Base-by-base conservation (phyloP, 129 eudicot species). In the Kitagawia praeruptora region DNA sequence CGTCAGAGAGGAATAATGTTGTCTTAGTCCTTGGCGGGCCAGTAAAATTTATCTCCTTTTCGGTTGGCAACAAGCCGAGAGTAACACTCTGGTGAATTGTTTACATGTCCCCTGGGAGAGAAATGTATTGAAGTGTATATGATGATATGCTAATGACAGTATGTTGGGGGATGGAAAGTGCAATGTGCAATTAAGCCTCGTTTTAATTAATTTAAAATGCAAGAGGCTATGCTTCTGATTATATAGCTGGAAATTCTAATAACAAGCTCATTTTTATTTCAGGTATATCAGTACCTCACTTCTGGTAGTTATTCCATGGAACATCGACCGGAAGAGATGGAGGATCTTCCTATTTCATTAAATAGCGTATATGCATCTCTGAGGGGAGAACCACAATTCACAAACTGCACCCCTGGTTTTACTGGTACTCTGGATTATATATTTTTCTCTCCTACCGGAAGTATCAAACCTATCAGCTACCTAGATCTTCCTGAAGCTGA, bases 391-490 rank as follows among this genome's bases (percentile, higher is more conserved):
- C 97, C 98, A 4, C 75, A 75, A 75, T 95, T 92, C 78, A 95
- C 98, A 61, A 95, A 95, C 82, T 92, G 80, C 86, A 95, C 98
- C 37, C 98, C 98, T 69, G 97, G 91, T 51, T 95, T 95, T 76
- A 92, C 98, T 7, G 94, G 88, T 46, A 95, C 98, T 15, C 91
- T 95, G 16, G 98, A 94, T 86, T 94, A 94, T 76, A 88, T 94
- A 78, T 81, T 94, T 40, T 94, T 86, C 79, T 74, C 87, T 13
- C 96, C 96, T 41, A 79, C 84, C 10, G 90, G 77, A 25, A 84
- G 72, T 58, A 79, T 95, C 53, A 84, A 83, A 76, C 96, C 94
- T 9, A 83, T 95, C 54, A 76, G 90, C 70, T 90, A 80, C 77
- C 94, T 95, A 31, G 96, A 95, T 51, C 96, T 95, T 77, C 97